These are phyloP conservation scores for Penicillium capsulatum DNA, from an alignment of 2,329 filamentous ascomycete genomes.

Conservation along the genomic window DNA sequence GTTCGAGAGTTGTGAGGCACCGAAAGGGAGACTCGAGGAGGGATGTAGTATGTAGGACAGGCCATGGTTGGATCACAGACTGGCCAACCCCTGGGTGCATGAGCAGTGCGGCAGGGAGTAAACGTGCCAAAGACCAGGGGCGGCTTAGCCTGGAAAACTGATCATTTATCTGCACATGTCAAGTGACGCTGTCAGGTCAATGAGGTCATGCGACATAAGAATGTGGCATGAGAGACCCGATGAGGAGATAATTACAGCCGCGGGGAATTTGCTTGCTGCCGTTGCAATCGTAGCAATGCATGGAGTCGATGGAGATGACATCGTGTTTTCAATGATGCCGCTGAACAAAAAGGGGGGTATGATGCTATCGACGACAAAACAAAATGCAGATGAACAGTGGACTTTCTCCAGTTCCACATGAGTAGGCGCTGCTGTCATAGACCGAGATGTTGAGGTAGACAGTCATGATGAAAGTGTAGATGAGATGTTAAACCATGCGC, in stretches of 20 bases:
- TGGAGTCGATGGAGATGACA: constrained; percentile 6
- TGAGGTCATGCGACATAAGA: too few relatives aligned
- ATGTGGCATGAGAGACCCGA: constrained; percentile 6
- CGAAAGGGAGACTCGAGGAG: too few relatives aligned
- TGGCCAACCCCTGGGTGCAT: too few relatives aligned
- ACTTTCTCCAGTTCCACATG: too few relatives aligned
- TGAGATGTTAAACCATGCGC: constrained; percentile 52
- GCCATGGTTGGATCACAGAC: too few relatives aligned
- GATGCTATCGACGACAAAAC: constrained; percentile 10
- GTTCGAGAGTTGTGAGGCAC: background rate
- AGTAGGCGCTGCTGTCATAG: background rate
- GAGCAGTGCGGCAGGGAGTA: too few relatives aligned
- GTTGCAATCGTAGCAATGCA: constrained; percentile 7
- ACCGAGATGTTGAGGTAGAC: background rate
- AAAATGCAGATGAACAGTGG: constrained; percentile 5
- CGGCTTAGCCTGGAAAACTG: too few relatives aligned
- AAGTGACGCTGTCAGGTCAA: too few relatives aligned
- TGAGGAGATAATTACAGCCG: too few relatives aligned
- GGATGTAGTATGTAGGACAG: too few relatives aligned
- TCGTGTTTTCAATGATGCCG: constrained; percentile 1
- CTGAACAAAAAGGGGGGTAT: constrained; percentile 5
- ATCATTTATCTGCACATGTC: too few relatives aligned
- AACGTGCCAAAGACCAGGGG: too few relatives aligned
- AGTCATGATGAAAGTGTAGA: background rate
- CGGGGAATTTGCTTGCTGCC: background rate